Base-by-base conservation (phyloP, 352 stramenopile genomes). In the Nothophytophthora sp. region DNA sequence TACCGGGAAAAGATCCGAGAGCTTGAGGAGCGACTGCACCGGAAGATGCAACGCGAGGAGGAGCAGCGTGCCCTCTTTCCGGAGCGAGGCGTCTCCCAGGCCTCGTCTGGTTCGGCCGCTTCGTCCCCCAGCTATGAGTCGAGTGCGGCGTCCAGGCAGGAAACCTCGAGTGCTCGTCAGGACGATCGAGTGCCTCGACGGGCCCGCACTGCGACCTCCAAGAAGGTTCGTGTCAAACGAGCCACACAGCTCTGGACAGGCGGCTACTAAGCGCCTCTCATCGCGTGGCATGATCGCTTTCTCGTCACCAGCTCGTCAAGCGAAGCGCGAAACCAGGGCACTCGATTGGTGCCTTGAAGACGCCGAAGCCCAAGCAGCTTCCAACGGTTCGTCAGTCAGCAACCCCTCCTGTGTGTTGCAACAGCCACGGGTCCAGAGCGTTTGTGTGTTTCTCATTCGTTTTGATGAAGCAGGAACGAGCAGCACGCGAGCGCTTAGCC, bases 1-100 rank as follows among this genome's bases (percentile, higher is more conserved):
- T 60, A 74, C 16, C 43, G 65, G 37, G 25, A 50, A 0, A 50
- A 55, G 16, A 64, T 71, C 18, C 46, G 44, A 45, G 50, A 63
- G n/a, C 45, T 76, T 6, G 58, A 76, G 63, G 42, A 64, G 15
- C 53, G 48, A 8, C 18, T 76, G 7, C 52, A 70, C 19, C 53
- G 39, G 38, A 63, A 50, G 37, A 12, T 45, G 16, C 63, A 74
- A 42, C 34, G 41, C 45, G 56, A 59, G 37, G 59, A 80, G 39
- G 65, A 74, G 27, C 62, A 63, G 3, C 60, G 24, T 35, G 34
- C 49, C 37, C 38, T 68, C 18, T 66, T 73, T 35, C 45, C 51
- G 27, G 45, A 51, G 29, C 35, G 42, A 16, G 34, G n/a, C 12
- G 37, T 39, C 29, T 52, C 40, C 8, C 47, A 50, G 15, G 13